Evolutionary conservation across 108 stramenopile species (phyloP), one percentile per base, ranked within the genome.

Genomic region (Cyclotella cryptica): DNA sequence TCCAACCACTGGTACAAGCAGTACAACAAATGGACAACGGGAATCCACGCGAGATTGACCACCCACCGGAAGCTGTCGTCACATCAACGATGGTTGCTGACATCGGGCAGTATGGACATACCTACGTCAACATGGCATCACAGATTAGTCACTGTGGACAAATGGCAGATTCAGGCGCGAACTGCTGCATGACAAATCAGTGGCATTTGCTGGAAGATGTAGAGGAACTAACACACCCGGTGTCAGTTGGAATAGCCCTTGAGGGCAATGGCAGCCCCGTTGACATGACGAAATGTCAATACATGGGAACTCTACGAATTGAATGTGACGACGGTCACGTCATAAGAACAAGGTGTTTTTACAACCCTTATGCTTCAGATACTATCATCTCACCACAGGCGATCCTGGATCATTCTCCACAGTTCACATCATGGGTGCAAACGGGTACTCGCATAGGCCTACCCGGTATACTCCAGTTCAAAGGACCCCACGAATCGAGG

Each of bases 141-240:
- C 6, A 14, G n/a, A n/a, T n/a, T n/a, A n/a, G n/a, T 18, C 6
- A 13, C 15, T 19, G 19, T 14, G 52, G 18, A 7, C 6, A 53
- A 53, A 7, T 53, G 18, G 52, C 52, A 53, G 52, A 53, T 53
- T 53, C n/a, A 19, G 52, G 52, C n/a, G n/a, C n/a, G n/a, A n/a
- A n/a, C n/a, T n/a, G n/a, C n/a, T n/a, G n/a, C n/a, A n/a, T n/a
- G n/a, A n/a, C n/a, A n/a, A n/a, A 14, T 7, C 7, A 53, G n/a
- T n/a, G 7, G n/a, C 15, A 53, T 53, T 6, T n/a, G 7, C 52
- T 53, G 19, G 7, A 12, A 7, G 19, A 53, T 19, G n/a, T 53
- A 7, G 6, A 6, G 6, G 18, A 12, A 53, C 52, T 53, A 14
- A 53, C 15, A 19, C 7, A 12, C 7, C 52, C 52, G 19, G 19